Evolutionary conservation across 2,329 filamentous ascomycete genomes (phyloP).

Genomic region (Xylaria hypoxylon): DNA sequence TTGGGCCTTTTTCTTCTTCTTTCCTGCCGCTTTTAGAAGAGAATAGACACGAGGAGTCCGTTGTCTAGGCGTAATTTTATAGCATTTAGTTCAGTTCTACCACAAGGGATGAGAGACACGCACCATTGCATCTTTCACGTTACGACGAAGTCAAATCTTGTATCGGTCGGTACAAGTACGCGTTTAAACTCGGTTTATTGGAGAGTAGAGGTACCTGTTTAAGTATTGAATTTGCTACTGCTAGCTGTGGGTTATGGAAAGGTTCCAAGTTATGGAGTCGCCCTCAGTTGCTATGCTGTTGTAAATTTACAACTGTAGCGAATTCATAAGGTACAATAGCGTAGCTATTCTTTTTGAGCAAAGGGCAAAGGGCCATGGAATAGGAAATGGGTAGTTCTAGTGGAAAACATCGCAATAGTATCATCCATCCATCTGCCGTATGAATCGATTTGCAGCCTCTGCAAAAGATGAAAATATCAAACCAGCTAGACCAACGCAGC

Average conservation of each 20-base stretch:
- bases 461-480: background rate
- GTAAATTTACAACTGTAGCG: background rate
- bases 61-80: too few relatives aligned
- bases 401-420: background rate
- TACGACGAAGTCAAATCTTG: background rate
- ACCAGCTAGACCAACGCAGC: background rate
- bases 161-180: background rate
- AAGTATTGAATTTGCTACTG: background rate
- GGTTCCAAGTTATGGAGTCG: background rate
- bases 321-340: background rate
- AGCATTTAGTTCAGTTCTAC: too few relatives aligned
- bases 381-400: too few relatives aligned
- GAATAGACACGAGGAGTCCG: too few relatives aligned
- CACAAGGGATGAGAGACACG: too few relatives aligned
- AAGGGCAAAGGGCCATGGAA: background rate
- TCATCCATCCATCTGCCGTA: conserved; percentile 5
- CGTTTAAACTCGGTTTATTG: background rate
- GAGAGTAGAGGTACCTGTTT: background rate
- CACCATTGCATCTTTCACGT: background rate
- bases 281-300: too few relatives aligned
- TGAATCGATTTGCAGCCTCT: background rate
- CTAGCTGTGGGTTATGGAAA: background rate
- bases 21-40: too few relatives aligned
- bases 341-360: background rate
- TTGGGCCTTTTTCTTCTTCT: too few relatives aligned